Percentiles rank a stretch among this genome's conserved stretches.
Conservation (phyloP, 805 yeast genomes). For the Starmerella gropengiesseri region DNA sequence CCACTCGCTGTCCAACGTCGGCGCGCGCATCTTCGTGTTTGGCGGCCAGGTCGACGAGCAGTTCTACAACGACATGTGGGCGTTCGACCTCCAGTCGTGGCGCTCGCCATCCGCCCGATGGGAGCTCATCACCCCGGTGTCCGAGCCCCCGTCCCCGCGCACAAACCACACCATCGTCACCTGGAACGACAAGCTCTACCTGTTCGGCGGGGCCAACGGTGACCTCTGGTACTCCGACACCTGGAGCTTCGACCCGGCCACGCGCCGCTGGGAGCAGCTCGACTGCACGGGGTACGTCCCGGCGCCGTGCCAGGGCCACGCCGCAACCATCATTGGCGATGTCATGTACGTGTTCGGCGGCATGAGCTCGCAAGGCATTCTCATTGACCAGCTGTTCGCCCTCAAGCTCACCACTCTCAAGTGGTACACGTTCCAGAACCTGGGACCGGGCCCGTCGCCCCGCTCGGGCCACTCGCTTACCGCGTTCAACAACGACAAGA, state of each 20-base stretch:
- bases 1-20: slow-evolving; percentile 70
- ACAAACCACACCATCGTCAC: slow-evolving; percentile 86
- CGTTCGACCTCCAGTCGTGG: slow-evolving; percentile 77
- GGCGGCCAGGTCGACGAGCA: slow-evolving; percentile 91
- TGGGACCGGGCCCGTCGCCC: slow-evolving; percentile 56
- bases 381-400: slow-evolving; percentile 57
- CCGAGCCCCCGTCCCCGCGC: slow-evolving; percentile 45
- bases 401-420: slow-evolving; percentile 59
- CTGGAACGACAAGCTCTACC: slow-evolving; percentile 63
- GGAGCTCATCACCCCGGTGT: slow-evolving; percentile 54
- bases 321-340: slow-evolving; percentile 69
- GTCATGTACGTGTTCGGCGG: slow-evolving; percentile 84
- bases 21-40: slow-evolving; percentile 59
- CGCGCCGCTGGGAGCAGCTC: slow-evolving; percentile 59
- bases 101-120: slow-evolving; percentile 75
- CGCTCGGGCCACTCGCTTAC: slow-evolving; percentile 89
- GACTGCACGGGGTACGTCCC: slow-evolving; percentile 66
- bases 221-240: slow-evolving; percentile 60
- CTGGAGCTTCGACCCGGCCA: slow-evolving; percentile 65
- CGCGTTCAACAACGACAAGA: slow-evolving; percentile 51
- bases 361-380: slow-evolving; percentile 58
- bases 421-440: slow-evolving; percentile 58
- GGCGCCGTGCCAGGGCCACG: slow-evolving; percentile 83
- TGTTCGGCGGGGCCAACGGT: slow-evolving; percentile 88
- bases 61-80: slow-evolving; percentile 70